Evolutionary conservation across 2,329 filamentous ascomycete genomes (phyloP).

Genomic region (Ustulina deusta): DNA sequence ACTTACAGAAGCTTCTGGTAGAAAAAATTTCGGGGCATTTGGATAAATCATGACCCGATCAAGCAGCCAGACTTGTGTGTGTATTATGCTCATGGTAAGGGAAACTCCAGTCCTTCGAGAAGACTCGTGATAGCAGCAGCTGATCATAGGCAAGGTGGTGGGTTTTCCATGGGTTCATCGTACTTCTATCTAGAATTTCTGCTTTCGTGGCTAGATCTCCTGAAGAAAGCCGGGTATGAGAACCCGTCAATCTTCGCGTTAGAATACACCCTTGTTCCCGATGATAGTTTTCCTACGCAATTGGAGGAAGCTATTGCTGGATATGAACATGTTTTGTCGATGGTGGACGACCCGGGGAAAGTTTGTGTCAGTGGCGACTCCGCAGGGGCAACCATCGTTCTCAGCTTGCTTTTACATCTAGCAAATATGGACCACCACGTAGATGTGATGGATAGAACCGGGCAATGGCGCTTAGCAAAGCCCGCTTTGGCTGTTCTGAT

Average conservation of each 20-base stretch:
- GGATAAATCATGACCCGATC: slow-evolving; percentile 72
- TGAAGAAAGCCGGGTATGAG: slow-evolving; percentile 72
- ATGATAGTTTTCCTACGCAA: slow-evolving; percentile 78
- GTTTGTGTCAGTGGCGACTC: slow-evolving; percentile 83
- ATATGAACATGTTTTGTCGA: slow-evolving; percentile 76
- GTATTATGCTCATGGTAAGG: slow-evolving; percentile 81
- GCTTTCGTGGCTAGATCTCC: slow-evolving; percentile 74
- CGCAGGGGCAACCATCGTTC: slow-evolving; percentile 78
- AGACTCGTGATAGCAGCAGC: slow-evolving; percentile 15
- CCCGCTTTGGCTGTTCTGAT: slow-evolving; percentile 75
- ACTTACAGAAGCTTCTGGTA: slow-evolving; percentile 47
- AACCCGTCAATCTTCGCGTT: slow-evolving; percentile 85
- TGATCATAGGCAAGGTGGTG: slow-evolving; percentile 68
- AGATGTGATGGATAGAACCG: slow-evolving; percentile 49
- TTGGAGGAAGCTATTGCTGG: slow-evolving; percentile 76
- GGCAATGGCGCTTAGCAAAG: slow-evolving; percentile 51
- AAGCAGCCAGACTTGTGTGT: slow-evolving; percentile 79
- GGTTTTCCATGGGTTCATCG: slow-evolving; percentile 83
- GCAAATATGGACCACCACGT: slow-evolving; percentile 57
- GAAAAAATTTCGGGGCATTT: slow-evolving; percentile 72
- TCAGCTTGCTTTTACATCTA: slow-evolving; percentile 78
- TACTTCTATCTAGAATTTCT: slow-evolving; percentile 91
- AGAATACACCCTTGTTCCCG: slow-evolving; percentile 84
- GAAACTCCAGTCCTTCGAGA: background rate
- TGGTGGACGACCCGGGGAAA: slow-evolving; percentile 67